Evolutionary conservation across 495 filamentous ascomycete genomes (phyloP).

Genomic region (Xylaria curta): DNA sequence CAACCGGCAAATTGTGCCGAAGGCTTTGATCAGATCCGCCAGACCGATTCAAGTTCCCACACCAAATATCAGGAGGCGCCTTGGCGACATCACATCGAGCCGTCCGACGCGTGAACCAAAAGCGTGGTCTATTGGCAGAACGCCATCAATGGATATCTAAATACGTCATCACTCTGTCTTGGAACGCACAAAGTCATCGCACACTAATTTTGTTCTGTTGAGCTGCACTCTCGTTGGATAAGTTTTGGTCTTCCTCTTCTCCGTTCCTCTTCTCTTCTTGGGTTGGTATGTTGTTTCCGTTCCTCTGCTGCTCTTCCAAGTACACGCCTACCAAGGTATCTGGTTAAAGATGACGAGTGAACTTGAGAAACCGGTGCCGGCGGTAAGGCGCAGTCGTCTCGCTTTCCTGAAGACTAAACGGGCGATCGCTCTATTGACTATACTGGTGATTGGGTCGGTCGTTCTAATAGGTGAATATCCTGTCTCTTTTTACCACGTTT

Average conservation of each 20-base stretch:
- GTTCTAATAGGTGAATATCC: conserved; percentile 33
- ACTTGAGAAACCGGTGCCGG: conserved; percentile 1
- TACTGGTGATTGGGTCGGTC: conserved; percentile 29
- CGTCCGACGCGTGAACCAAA: background rate
- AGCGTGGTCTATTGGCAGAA: background rate
- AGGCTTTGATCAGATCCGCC: background rate
- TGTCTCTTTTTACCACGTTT: background rate
- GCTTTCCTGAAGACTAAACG: conserved; percentile 36
- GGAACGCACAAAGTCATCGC: background rate
- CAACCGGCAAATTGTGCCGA: conserved; percentile 17
- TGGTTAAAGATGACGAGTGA: conserved; percentile 4
- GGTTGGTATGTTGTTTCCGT: background rate
- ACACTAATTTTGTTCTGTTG: background rate
- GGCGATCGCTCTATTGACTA: conserved; percentile 29
- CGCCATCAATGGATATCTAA: conserved; percentile 6
- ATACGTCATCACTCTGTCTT: conserved; percentile 9
- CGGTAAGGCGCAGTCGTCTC: conserved; percentile 10
- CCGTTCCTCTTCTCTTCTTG: background rate
- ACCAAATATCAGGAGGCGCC: conserved; percentile 20
- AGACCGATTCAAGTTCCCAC: background rate
- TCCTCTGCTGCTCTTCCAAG: background rate
- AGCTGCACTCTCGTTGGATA: background rate
- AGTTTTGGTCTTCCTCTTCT: background rate
- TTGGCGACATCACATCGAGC: background rate
- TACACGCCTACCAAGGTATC: background rate